A percentile compares a stretch with the other conserved stretches of the same genome.
Evolutionary conservation across 2,329 filamentous ascomycete species (phyloP).

Genomic region (Calcarisporium arbuscula): DNA sequence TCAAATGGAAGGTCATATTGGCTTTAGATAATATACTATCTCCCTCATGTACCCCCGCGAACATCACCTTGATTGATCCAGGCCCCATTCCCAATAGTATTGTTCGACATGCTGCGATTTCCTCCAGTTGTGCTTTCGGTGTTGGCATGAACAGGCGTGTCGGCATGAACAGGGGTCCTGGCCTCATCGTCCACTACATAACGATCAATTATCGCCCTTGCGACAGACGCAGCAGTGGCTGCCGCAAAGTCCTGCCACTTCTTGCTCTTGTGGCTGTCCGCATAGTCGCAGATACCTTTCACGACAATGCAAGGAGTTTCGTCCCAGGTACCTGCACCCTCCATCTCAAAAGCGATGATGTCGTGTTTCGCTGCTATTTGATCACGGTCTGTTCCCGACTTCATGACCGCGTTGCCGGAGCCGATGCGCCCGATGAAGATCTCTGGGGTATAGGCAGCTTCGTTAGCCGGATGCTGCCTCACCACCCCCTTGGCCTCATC

Average conservation of each 20-base stretch:
- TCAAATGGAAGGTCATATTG: too few species aligned
- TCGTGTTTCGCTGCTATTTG: conserved; percentile 15
- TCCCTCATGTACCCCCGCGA: too few species aligned
- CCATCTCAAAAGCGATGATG: conserved; percentile 27
- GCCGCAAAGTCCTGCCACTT: conserved; percentile 30
- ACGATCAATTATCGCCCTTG: conserved; percentile 18
- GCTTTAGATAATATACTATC: too few species aligned
- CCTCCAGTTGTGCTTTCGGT: too few species aligned
- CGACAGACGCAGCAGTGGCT: conserved; percentile 24
- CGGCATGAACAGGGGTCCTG: too few species aligned
- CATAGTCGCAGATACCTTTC: conserved; percentile 31
- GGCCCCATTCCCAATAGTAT: too few species aligned
- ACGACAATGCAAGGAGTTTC: conserved; percentile 26
- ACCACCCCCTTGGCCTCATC: conserved; percentile 10
- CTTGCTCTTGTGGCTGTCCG: conserved; percentile 32
- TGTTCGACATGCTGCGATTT: too few species aligned
- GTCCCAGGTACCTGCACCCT: conserved; percentile 22
- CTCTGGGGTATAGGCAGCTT: conserved; percentile 18
- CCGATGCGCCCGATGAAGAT: conserved; percentile 31
- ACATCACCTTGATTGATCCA: too few species aligned
- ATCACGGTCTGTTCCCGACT: conserved; percentile 28
- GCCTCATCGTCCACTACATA: conserved; percentile 3
- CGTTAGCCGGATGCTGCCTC: conserved; percentile 2
- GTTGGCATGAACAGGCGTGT: too few species aligned
- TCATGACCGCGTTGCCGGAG: conserved; percentile 33